Conservation (phyloP, 352 stramenopile species). For the Stephanocyclus meneghinianus region DNA sequence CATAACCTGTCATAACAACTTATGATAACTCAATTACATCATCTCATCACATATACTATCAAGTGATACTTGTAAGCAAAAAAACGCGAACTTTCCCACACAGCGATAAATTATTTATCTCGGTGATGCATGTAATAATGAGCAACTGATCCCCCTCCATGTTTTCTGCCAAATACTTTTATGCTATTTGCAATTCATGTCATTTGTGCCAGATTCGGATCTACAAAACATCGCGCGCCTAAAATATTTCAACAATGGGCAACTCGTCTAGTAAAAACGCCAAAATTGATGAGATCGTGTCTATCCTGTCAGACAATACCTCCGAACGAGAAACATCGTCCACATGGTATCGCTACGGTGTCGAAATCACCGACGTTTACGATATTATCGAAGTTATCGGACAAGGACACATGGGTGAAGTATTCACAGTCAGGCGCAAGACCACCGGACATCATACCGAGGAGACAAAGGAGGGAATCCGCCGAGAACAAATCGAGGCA, state of each 20-base stretch:
- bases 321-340: constrained; percentile 47
- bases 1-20: no score
- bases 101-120: no score
- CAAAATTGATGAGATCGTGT: constrained; percentile 19
- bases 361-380: constrained; percentile 57
- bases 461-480: constrained; percentile 9
- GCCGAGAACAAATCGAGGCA: constrained; percentile 16
- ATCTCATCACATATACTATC: no score
- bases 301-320: constrained; percentile 3
- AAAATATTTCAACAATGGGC: background rate
- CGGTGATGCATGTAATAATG: no score
- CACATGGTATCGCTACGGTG: constrained; percentile 55
- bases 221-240: no score
- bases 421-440: constrained; percentile 52
- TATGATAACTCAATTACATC: no score
- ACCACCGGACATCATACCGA: constrained; percentile 45
- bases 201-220: no score
- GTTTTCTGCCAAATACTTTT: no score
- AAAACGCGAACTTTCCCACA: no score
- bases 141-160: no score
- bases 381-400: constrained; percentile 53
- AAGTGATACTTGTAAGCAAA: no score
- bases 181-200: no score
- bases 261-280: constrained; percentile 7
- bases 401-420: constrained; percentile 56